phyloP scores from a whole-genome alignment of 306 rosid genomes.

The Trichosanthes truncata region DNA sequence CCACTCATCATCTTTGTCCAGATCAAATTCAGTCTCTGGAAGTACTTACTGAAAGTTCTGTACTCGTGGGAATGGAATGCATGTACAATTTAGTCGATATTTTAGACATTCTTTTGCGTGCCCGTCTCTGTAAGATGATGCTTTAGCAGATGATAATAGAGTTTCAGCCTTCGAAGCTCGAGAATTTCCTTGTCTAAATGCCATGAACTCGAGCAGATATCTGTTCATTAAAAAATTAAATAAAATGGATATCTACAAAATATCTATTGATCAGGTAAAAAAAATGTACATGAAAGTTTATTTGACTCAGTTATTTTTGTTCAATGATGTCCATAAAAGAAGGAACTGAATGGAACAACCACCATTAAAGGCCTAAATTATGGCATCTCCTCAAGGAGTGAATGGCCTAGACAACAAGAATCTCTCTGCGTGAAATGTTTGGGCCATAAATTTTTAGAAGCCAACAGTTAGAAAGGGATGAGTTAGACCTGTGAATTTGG shows the following conservation, averaged over 20 bases:
- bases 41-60: slow-evolving; percentile 12
- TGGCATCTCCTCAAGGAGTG: slow-evolving; percentile 5
- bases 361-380: background rate
- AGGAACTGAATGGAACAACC: slow-evolving; percentile 10
- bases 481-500: slow-evolving; percentile 2
- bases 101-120: slow-evolving; percentile 12
- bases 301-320: background rate
- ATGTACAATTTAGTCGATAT: slow-evolving; percentile 4
- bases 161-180: slow-evolving; percentile 6
- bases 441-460: slow-evolving; percentile 2
- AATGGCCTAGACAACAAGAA: slow-evolving; percentile 9
- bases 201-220: background rate
- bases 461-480: background rate
- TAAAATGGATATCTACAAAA: background rate
- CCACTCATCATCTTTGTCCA: slow-evolving; percentile 57
- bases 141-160: slow-evolving; percentile 4
- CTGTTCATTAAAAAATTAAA: background rate
- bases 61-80: background rate
- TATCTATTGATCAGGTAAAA: background rate
- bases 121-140: slow-evolving; percentile 7
- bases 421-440: slow-evolving; percentile 10
- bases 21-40: slow-evolving; percentile 38
- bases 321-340: background rate
- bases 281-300: background rate
- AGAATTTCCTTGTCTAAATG: background rate